phyloP scores from a whole-genome alignment of 352 stramenopile species.

The Phytophthora constricta region DNA sequence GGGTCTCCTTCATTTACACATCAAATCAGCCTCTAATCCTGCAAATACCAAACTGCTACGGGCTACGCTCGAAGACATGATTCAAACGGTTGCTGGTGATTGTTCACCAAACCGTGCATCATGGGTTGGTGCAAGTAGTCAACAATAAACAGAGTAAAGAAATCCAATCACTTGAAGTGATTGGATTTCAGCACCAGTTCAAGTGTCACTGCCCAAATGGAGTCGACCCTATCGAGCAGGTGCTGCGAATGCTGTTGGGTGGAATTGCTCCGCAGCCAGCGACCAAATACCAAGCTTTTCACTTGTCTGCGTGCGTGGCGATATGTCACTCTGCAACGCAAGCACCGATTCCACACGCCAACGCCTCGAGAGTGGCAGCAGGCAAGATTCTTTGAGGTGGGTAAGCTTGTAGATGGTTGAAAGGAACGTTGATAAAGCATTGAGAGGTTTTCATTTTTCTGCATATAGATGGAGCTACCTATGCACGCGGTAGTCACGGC shows the following conservation, averaged over 20 bases:
- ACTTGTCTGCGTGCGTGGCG: slow-evolving; percentile 55
- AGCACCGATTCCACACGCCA: slow-evolving; percentile 40
- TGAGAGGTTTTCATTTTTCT: neutral
- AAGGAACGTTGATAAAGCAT: neutral
- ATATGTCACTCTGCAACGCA: slow-evolving; percentile 43
- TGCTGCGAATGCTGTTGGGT: slow-evolving; percentile 41
- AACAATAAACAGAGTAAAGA: too few species aligned
- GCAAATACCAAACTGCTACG: too few species aligned
- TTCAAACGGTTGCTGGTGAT: too few species aligned
- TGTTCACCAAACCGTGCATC: too few species aligned
- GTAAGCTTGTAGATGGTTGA: neutral
- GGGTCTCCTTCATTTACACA: too few species aligned
- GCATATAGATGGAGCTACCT: slow-evolving; percentile 44
- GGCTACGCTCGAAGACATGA: too few species aligned
- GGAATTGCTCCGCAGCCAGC: slow-evolving; percentile 35
- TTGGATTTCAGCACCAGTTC: too few species aligned
- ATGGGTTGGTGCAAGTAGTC: too few species aligned
- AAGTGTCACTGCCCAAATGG: slow-evolving; percentile 23
- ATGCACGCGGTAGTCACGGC: slow-evolving; percentile 47
- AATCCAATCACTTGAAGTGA: too few species aligned
- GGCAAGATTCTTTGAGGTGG: slow-evolving; percentile 66
- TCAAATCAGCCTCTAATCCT: too few species aligned
- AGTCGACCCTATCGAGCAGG: neutral
- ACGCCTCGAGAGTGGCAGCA: slow-evolving; percentile 41
- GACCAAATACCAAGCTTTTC: slow-evolving; percentile 38